Evolutionary conservation across 2,329 filamentous ascomycete genomes (phyloP).

Genomic region (Sporothrix globosa): DNA sequence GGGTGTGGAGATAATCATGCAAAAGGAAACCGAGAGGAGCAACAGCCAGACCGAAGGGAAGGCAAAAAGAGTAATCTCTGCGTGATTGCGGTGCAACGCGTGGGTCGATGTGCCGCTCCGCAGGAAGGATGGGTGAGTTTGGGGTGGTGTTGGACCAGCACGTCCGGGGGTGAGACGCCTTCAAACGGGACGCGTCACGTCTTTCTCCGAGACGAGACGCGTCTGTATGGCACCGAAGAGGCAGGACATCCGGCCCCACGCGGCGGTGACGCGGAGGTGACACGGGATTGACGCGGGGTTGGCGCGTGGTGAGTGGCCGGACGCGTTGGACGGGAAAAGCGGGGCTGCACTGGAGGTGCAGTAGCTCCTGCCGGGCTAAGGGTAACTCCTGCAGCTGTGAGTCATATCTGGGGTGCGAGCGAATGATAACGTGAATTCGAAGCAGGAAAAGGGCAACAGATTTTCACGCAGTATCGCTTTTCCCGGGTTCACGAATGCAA

Average conservation of each 20-base stretch:
- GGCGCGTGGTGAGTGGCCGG: slow-evolving; percentile 29
- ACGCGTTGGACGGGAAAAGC: slow-evolving; percentile 22
- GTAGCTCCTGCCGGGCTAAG: slow-evolving; percentile 19
- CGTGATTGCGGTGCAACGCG: not conserved
- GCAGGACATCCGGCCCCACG: slow-evolving; percentile 25
- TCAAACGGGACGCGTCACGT: slow-evolving; percentile 12
- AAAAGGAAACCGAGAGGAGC: not conserved
- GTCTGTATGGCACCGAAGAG: slow-evolving; percentile 8
- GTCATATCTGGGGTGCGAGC: not conserved
- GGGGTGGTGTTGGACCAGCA: not conserved
- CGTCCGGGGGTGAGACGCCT: not conserved
- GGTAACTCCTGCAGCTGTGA: slow-evolving; percentile 23
- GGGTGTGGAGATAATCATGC: slow-evolving; percentile 3
- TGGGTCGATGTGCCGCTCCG: not conserved
- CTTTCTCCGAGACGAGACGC: slow-evolving; percentile 9
- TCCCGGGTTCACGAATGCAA: slow-evolving; percentile 1
- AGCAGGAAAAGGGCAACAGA: not conserved
- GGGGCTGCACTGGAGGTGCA: slow-evolving; percentile 22
- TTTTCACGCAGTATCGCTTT: not conserved
- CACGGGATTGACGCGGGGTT: slow-evolving; percentile 30
- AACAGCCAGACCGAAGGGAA: not conserved
- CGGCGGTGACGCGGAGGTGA: slow-evolving; percentile 29
- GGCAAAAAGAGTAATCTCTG: slow-evolving; percentile 24
- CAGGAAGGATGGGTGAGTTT: not conserved
- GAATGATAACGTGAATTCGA: not conserved